Base-by-base conservation (phyloP, 164 flowering plant species). In the Platanus orientalis region DNA sequence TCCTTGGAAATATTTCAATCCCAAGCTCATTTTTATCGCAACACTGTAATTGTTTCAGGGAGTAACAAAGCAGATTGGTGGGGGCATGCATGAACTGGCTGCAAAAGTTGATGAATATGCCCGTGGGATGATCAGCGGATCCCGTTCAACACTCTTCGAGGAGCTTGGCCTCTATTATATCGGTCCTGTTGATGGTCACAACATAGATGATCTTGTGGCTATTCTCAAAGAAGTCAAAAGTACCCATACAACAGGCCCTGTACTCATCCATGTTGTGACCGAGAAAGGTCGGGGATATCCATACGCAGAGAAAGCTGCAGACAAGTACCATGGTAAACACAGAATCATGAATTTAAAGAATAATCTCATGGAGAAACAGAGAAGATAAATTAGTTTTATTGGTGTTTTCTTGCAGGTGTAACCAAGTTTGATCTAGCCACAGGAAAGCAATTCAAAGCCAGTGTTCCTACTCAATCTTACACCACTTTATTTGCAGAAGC, bases 281-380 rank as follows among this genome's bases (percentile, higher is more conserved):
- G 98, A 93, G 80, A 93, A 93, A 81, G 98, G 98, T 49, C 80
- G 90, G 23, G 98, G 98, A 32, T 93, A 93, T 65, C 97, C 98
- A 4, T 90, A 85, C 76, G 98, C 98, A 9, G 98, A 93, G 75
- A 84, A 67, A 71, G 97, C 98, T n/a, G 84, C 84, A 28, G 98
- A 93, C 73, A 93, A 89, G 72, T 90, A 90, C 71, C 98, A 93
- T 74, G 98, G 98, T 93, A 81, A 72, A 45, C 39, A 57, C 17
- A 30, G 10, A 48, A 26, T 26, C 45, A 14, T 44, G 36, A 11
- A 24, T 49, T 30, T n/a, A 30, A 2, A 6, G 10, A 40, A 24
- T 63, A 20, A 52, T 1, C 36, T 17, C 7, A 36, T 12, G 27
- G 10, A 19, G 51, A 50, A 17, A n/a, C 39, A 52, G 24, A 16